A percentile compares a stretch with the other conserved stretches of the same genome.
These are phyloP conservation scores for Vicia sativa DNA, from an alignment of 306 rosid genomes.

Conservation along the genomic window DNA sequence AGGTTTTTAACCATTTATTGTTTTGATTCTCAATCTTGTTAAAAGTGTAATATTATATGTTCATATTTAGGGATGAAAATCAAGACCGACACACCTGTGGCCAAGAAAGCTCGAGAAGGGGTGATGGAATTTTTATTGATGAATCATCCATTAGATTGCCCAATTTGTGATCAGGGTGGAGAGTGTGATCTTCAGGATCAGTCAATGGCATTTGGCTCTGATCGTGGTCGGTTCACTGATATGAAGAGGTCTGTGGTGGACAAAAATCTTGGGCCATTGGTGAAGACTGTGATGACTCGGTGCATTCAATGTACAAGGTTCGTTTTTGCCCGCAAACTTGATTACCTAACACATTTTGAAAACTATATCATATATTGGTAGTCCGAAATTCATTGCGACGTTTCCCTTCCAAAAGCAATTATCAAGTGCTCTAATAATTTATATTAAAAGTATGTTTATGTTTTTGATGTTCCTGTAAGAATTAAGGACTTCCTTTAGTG, in stretches of 20 bases:
- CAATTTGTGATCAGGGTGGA: slow-evolving; percentile 99
- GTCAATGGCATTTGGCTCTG: slow-evolving; percentile 99
- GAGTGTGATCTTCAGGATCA: slow-evolving; percentile 99
- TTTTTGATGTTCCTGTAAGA: slow-evolving; percentile 13
- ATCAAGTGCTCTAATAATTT: slow-evolving; percentile 6
- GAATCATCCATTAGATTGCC: slow-evolving; percentile 99
- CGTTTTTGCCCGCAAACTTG: slow-evolving; percentile 27
- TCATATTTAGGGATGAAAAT: slow-evolving; percentile 85
- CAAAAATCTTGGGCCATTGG: slow-evolving; percentile 97
- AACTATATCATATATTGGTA: slow-evolving; percentile 13
- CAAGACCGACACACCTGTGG: slow-evolving; percentile 94
- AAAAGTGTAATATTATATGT: slow-evolving; percentile 27
- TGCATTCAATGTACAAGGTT: slow-evolving; percentile 99
- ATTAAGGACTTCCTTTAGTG: slow-evolving; percentile 15
- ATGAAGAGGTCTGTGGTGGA: slow-evolving; percentile 97
- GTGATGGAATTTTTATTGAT: slow-evolving; percentile 98
- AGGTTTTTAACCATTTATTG: slow-evolving; percentile 8
- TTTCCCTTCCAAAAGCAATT: background rate
- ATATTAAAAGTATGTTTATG: slow-evolving; percentile 13
- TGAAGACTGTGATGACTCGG: slow-evolving; percentile 98
- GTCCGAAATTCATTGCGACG: slow-evolving; percentile 15
- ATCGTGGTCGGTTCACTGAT: slow-evolving; percentile 96
- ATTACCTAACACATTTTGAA: slow-evolving; percentile 21
- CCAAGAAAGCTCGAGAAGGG: slow-evolving; percentile 98
- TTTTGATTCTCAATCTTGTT: slow-evolving; percentile 34